These are phyloP conservation scores for Malbranchea zuffiana DNA, from an alignment of 2,329 filamentous ascomycete genomes.

Conservation along the genomic window DNA sequence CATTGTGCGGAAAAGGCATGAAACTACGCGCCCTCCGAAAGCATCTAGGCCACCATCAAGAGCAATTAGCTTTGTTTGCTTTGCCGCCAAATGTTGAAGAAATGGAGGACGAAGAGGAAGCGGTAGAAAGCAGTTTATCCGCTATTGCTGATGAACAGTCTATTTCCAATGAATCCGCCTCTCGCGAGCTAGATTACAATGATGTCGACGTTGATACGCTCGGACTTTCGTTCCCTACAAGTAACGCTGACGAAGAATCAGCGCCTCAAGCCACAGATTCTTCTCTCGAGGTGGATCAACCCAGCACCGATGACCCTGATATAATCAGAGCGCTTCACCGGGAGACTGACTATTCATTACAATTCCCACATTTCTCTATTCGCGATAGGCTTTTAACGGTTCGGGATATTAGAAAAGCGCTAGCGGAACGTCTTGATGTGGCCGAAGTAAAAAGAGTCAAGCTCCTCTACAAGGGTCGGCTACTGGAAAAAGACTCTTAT, in stretches of 20 bases:
- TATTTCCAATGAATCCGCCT: no score
- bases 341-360: conserved; percentile 31
- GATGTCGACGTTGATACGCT: no score
- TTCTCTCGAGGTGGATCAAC: no score
- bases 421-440: conserved; percentile 30
- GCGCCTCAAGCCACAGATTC: no score
- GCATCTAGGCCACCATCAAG: conserved; percentile 6
- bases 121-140: no score
- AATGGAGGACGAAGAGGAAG: not conserved
- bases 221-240: no score
- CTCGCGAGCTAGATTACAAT: no score
- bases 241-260: no score
- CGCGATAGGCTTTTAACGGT: conserved; percentile 35
- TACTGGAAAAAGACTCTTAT: conserved; percentile 31
- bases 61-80: conserved; percentile 10
- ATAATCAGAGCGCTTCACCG: conserved; percentile 35
- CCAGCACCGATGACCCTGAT: conserved; percentile 33
- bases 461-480: conserved; percentile 38
- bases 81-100: not conserved
- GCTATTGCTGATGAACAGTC: no score
- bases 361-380: conserved; percentile 38
- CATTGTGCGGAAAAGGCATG: not conserved
- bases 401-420: conserved; percentile 30
- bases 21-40: not conserved
- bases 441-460: conserved; percentile 29